These are phyloP conservation scores for Penicillium sclerotigenum DNA, from an alignment of 2,329 filamentous ascomycete genomes.

Conservation along the genomic window DNA sequence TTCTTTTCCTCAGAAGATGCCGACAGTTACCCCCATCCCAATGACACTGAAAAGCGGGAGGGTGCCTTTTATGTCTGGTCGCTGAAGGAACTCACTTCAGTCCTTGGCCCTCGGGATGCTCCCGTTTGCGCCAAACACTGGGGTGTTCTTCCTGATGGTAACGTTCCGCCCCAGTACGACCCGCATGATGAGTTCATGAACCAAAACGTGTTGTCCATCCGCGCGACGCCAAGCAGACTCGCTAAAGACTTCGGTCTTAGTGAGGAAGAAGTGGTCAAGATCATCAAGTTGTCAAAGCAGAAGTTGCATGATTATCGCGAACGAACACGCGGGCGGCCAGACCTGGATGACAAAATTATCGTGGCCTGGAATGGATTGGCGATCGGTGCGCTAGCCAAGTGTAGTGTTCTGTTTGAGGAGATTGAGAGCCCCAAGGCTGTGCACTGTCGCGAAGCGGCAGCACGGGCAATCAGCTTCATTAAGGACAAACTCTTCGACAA, in stretches of 20 bases:
- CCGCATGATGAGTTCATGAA: slow-evolving; percentile 92
- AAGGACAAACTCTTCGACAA: slow-evolving; percentile 69
- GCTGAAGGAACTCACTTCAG: slow-evolving; percentile 73
- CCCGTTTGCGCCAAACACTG: slow-evolving; percentile 78
- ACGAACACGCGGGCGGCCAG: slow-evolving; percentile 69
- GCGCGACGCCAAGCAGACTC: slow-evolving; percentile 64
- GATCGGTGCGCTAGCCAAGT: slow-evolving; percentile 75
- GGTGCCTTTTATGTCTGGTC: slow-evolving; percentile 97
- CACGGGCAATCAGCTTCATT: slow-evolving; percentile 69
- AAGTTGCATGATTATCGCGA: slow-evolving; percentile 71
- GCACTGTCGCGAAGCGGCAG: slow-evolving; percentile 64
- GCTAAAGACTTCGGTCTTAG: slow-evolving; percentile 71
- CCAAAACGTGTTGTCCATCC: slow-evolving; percentile 80
- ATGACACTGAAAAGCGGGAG: slow-evolving; percentile 78
- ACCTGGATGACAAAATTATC: slow-evolving; percentile 83
- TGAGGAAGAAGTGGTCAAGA: slow-evolving; percentile 63
- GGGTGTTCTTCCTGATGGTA: slow-evolving; percentile 79
- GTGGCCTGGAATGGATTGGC: slow-evolving; percentile 85
- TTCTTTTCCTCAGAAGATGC: slow-evolving; percentile 89
- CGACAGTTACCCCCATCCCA: slow-evolving; percentile 72
- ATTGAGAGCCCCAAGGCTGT: slow-evolving; percentile 57
- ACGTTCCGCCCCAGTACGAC: slow-evolving; percentile 77
- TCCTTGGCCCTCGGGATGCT: slow-evolving; percentile 67
- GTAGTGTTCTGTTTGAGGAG: slow-evolving; percentile 63
- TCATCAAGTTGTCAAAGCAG: slow-evolving; percentile 63